Base-by-base conservation (phyloP, 192 early-diverging fungal species). In the Martensiomyces pterosporus region DNA sequence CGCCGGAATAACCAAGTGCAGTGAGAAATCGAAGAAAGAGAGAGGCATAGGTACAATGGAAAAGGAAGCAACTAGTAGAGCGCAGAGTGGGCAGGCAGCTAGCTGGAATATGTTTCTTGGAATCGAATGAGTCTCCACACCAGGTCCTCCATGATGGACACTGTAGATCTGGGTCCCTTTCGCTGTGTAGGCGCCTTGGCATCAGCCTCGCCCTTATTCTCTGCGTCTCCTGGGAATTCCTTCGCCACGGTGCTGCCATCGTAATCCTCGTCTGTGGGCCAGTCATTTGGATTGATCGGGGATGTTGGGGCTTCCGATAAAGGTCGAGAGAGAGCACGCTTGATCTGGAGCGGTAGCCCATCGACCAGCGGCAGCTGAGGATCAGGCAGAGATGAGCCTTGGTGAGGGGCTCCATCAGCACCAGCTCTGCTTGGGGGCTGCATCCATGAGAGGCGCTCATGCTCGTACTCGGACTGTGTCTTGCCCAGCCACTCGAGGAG, bases 401-500 rank as follows among this genome's bases (percentile, higher is more conserved):
- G 16, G 8, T 12, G 22, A 7, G 21, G 25, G 19, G 27, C 50
- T 7, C 16, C 17, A 24, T 55, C 47, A n/a, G 43, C 18, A 24
- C 13, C 4, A n/a, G 19, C 19, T 2, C 16, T 9, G 6, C 15
- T 10, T 12, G 40, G 47, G 14, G 56, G 52, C n/a, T 13, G 18
- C 24, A 52, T 16, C 63, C 57, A 61, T 4, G 47, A 13, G n/a
- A 34, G 16, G 12, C 55, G 53, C 51, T 74, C 70, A n/a, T 59
- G 70, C 40, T 67, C 64, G 22, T 67, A 74, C 46, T 74, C 70
- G 5, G 64, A 43, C 37, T 74, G 70, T 3, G 60, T 59, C 37
- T 67, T 74, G 29, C 70, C 70, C 50, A 74, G 55, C 70, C 70
- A 74, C 35, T 74, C 70, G 12, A 74, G 55, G 35, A 74, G 43